A percentile compares a stretch with the other conserved stretches of the same genome.
These are phyloP conservation scores for Paraconiothyrium sp. DNA, from an alignment of 2,329 filamentous ascomycete genomes.

Conservation along the genomic window DNA sequence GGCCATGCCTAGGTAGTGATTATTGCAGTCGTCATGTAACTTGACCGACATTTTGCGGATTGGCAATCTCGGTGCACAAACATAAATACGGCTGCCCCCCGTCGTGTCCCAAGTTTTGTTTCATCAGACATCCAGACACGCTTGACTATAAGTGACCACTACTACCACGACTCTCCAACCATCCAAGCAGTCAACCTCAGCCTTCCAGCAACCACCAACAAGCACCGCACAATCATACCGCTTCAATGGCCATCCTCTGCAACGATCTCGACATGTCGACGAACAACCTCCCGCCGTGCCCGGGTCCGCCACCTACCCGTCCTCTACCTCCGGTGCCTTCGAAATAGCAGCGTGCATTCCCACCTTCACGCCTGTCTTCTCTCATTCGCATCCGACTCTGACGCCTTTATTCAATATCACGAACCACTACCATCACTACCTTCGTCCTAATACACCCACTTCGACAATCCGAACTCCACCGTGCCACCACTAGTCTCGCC, in stretches of 20 bases:
- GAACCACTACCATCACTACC: constrained; percentile 28
- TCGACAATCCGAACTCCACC: constrained; percentile 24
- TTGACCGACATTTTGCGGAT: constrained; percentile 52
- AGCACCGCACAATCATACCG: constrained; percentile 21
- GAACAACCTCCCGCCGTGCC: constrained; percentile 58
- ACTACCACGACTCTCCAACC: constrained; percentile 22
- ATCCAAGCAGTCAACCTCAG: constrained; percentile 14
- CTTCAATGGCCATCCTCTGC: constrained; percentile 48
- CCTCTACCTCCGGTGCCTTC: constrained; percentile 58
- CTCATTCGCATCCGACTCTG: constrained; percentile 35
- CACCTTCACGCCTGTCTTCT: constrained; percentile 26
- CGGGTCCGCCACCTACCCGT: constrained; percentile 58
- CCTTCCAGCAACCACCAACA: constrained; percentile 18
- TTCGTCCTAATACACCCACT: constrained; percentile 30
- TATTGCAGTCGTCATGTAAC: constrained; percentile 53
- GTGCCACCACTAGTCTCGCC: constrained; percentile 20
- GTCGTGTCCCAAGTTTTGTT: constrained; percentile 39
- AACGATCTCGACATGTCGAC: constrained; percentile 51
- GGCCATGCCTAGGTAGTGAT: constrained; percentile 49
- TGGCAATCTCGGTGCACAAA: constrained; percentile 46
- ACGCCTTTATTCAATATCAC: constrained; percentile 34
- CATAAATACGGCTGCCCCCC: constrained; percentile 52
- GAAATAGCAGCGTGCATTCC: constrained; percentile 45
- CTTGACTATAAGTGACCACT: constrained; percentile 15
- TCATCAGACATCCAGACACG: constrained; percentile 43